phyloP scores from a whole-genome alignment of 73 alveolate species.

The Paramecium sexaurelia region DNA sequence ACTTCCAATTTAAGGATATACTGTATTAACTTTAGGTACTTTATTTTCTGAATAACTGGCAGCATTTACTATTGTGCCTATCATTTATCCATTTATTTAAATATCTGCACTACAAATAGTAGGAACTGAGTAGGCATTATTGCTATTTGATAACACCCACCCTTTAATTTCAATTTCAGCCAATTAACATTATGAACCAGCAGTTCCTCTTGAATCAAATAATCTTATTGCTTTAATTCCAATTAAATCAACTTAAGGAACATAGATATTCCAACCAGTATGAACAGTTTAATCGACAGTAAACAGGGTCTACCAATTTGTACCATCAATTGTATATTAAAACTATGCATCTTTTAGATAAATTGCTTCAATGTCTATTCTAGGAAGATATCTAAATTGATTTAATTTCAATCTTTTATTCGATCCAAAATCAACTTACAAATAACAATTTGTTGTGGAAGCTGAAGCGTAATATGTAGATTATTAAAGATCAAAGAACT shows the following conservation, averaged over 20 bases:
- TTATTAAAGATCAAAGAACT: not conserved
- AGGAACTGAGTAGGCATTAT: not conserved
- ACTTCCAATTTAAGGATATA: constrained; percentile 9
- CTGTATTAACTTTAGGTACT: not conserved
- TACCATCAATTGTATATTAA: constrained; percentile 54
- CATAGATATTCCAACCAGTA: constrained; percentile 63
- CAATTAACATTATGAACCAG: constrained; percentile 55
- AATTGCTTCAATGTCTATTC: constrained; percentile 30
- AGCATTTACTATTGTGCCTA: not conserved
- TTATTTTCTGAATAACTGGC: constrained; percentile 2
- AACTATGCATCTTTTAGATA: constrained; percentile 36
- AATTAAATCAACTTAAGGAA: not conserved
- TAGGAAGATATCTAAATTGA: constrained; percentile 22
- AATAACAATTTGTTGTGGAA: not conserved
- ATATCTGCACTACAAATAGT: constrained; percentile 16
- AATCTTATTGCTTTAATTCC: constrained; percentile 22
- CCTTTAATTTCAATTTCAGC: constrained; percentile 65
- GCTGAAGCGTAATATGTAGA: constrained; percentile 1
- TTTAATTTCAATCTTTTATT: not conserved
- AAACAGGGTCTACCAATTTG: constrained; percentile 17
- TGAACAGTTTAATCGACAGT: constrained; percentile 54
- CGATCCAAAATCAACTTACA: not conserved
- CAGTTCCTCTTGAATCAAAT: constrained; percentile 36
- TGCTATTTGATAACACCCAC: not conserved
- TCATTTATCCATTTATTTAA: not conserved